A percentile compares a stretch with the other conserved stretches of the same genome.
Evolutionary conservation across 306 rosid species (phyloP).

Genomic region (Hippophae tibetana): DNA sequence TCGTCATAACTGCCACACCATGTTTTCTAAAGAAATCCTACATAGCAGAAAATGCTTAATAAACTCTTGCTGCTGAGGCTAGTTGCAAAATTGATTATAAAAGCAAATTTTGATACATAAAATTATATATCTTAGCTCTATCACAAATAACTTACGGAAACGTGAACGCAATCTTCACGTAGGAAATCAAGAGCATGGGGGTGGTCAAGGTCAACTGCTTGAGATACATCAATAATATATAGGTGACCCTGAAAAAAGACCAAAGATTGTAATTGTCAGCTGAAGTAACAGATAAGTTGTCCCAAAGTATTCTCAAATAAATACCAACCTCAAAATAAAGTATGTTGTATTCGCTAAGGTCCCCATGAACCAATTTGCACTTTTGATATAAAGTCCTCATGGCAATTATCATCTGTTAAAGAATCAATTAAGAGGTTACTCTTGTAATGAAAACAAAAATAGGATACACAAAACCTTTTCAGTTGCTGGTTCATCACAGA

Average conservation of each 20-base stretch:
- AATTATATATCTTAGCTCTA: not conserved
- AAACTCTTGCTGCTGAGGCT: conserved; percentile 1
- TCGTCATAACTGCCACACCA: conserved; percentile 92
- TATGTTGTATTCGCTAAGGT: conserved; percentile 84
- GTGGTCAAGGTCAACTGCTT: conserved; percentile 85
- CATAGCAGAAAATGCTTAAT: conserved; percentile 18
- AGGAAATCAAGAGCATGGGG: conserved; percentile 80
- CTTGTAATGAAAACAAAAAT: not conserved
- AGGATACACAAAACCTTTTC: not conserved
- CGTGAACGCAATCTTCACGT: conserved; percentile 67
- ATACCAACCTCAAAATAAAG: conserved; percentile 67
- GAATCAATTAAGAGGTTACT: conserved; percentile 2
- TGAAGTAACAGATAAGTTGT: not conserved
- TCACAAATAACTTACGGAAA: conserved; percentile 46
- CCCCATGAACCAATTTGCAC: conserved; percentile 91
- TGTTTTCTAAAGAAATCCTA: conserved; percentile 78
- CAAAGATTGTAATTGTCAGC: not conserved
- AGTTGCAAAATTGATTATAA: not conserved
- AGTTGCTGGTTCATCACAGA: not conserved
- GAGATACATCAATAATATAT: conserved; percentile 88
- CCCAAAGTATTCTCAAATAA: too few relatives aligned
- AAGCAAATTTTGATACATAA: not conserved
- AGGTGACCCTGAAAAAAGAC: conserved; percentile 61
- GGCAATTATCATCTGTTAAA: conserved; percentile 54
- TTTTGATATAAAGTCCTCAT: conserved; percentile 86